Evolutionary conservation across 371 early-diverging fungal genomes (phyloP), one percentile per base, ranked within the genome.

Genomic region (Batrachochytrium dendrobatidis): DNA sequence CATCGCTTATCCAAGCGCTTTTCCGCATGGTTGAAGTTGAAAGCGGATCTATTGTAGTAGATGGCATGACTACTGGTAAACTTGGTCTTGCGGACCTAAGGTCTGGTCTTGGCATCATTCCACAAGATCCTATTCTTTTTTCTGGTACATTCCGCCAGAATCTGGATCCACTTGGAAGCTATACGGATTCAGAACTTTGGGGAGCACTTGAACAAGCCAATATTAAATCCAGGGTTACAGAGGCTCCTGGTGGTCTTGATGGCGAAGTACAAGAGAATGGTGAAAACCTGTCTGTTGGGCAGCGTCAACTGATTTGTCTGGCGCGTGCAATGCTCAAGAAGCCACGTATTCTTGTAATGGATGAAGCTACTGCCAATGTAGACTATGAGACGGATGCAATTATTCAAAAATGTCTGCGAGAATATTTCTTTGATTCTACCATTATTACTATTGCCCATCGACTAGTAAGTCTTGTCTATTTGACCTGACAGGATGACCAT

Each of bases 1-100:
- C 86, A 25, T 86, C 88, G n/a, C 71, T 95, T 61, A 90, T 90
- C 58, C 79, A 88, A 56, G 83, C 86, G 18, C 67, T 95, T 54
- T 97, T 94, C 82, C 82, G 96, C 45, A 83, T 95, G 60, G 79
- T 92, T 29, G 98, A 97, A 57, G 85, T 90, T 1, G 83, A 81
- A 31, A 66, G 32, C 10, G 92, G 92, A 29, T 58, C 67, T 18
- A 63, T 86, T 32, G 26, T 68, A 34, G 80, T 92, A 49, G 91
- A 96, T 61, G 93, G 91, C 34, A 73, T 91, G 8, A 83, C 91
- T 62, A 90, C 90, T 8, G 66, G 80, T 5, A 72, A 76, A 10
- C 68, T 95, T 17, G 86, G 89, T 1, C 71, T 95, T 20, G 74
- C 78, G 31, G 91, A 91, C 63, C 70, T 95, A 63, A 66, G 86